Percentiles rank a stretch among this genome's conserved stretches.
Conservation (phyloP, 1,139 yeast genomes). For the Pichia terricola region DNA sequence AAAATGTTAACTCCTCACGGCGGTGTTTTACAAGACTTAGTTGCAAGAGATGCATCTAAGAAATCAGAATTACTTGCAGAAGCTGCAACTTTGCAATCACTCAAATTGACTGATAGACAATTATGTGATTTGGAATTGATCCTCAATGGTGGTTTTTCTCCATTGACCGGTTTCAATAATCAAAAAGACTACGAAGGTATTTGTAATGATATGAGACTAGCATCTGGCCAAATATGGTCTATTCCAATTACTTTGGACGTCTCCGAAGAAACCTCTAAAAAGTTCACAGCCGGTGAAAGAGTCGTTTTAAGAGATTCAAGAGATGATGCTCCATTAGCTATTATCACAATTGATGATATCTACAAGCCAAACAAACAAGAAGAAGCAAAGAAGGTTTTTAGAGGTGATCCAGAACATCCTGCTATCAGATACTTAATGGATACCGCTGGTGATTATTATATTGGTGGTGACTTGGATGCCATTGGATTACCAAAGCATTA, state of each 20-base stretch:
- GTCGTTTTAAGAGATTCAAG: conserved; percentile 74
- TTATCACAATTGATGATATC: conserved; percentile 68
- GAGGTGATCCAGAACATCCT: conserved; percentile 98
- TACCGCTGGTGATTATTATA: conserved; percentile 71
- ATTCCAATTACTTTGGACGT: conserved; percentile 91
- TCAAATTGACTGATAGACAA: conserved; percentile 74
- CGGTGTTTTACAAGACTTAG: conserved; percentile 75
- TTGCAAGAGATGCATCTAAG: conserved; percentile 67
- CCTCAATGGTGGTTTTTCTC: conserved; percentile 91
- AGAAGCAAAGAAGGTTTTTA: conserved; percentile 81
- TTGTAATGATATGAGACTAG: conserved; percentile 64
- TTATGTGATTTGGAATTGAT: conserved; percentile 89
- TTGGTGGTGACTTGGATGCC: conserved; percentile 86
- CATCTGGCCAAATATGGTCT: conserved; percentile 79
- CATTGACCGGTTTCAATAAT: conserved; percentile 76
- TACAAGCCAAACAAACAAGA: conserved; percentile 69
- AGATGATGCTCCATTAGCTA: conserved; percentile 73
- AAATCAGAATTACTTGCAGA: conserved; percentile 50
- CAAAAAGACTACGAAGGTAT: conserved; percentile 76
- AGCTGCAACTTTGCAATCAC: conserved; percentile 41
- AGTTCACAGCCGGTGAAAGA: conserved; percentile 47
- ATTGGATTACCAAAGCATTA: conserved; percentile 79
- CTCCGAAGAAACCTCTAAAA: conserved; percentile 39
- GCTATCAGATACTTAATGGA: conserved; percentile 69
- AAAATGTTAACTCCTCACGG: conserved; percentile 84